phyloP scores from a whole-genome alignment of 2,329 filamentous ascomycete species.

The Periconia sp. region DNA sequence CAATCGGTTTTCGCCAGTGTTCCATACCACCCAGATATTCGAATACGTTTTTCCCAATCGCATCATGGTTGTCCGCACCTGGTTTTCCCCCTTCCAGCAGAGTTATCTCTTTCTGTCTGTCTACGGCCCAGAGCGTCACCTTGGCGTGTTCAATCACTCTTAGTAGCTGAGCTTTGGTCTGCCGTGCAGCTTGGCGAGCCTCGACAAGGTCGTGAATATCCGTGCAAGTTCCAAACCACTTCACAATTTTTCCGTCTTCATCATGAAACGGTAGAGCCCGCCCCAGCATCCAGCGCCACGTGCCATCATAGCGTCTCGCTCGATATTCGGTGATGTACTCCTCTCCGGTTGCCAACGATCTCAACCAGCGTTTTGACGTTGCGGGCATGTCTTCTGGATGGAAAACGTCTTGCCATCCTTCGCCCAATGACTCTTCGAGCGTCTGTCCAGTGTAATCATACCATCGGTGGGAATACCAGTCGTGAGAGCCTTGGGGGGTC shows the following conservation, averaged over 20 bases:
- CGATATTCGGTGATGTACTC: constrained; percentile 72
- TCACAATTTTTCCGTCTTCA: constrained; percentile 68
- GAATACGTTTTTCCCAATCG: constrained; percentile 64
- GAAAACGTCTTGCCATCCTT: constrained; percentile 65
- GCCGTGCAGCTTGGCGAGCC: constrained; percentile 65
- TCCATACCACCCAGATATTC: constrained; percentile 58
- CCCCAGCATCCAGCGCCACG: constrained; percentile 79
- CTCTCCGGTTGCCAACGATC: constrained; percentile 64
- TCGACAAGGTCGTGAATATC: constrained; percentile 76
- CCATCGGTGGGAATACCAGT: constrained; percentile 79
- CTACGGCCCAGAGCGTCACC: constrained; percentile 74
- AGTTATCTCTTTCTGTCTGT: constrained; percentile 62
- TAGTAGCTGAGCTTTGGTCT: constrained; percentile 69
- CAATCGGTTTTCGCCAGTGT: constrained; percentile 59
- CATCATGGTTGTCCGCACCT: constrained; percentile 37
- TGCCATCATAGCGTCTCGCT: constrained; percentile 65
- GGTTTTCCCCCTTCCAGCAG: constrained; percentile 71
- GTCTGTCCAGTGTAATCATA: constrained; percentile 73
- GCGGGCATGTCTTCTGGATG: constrained; percentile 67
- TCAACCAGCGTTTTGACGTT: constrained; percentile 59
- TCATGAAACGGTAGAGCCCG: constrained; percentile 70
- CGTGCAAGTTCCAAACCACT: constrained; percentile 81
- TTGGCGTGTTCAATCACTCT: constrained; percentile 74
- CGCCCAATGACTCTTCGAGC: constrained; percentile 62
- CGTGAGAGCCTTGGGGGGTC: constrained; percentile 63